A percentile compares a stretch with the other conserved stretches of the same genome.
Evolutionary conservation across 768 basidiomycete genomes (phyloP).

Genomic region (Chalciporus sphaerocephalus): DNA sequence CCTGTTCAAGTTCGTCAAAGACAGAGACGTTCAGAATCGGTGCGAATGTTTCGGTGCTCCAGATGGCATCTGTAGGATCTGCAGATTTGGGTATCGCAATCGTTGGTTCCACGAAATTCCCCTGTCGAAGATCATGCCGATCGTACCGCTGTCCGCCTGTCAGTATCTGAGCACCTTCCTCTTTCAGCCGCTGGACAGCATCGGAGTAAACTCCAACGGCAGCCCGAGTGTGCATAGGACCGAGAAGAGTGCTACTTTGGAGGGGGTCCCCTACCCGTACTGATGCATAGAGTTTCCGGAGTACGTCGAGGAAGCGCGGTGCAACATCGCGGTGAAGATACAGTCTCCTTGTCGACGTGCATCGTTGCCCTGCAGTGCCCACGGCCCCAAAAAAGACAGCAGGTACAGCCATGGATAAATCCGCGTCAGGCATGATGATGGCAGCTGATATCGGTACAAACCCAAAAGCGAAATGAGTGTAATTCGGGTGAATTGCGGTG

Average conservation of each 20-base stretch:
- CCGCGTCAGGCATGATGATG: slow-evolving; percentile 91
- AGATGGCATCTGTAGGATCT: slow-evolving; percentile 53
- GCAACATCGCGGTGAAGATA: slow-evolving; percentile 84
- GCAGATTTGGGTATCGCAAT: slow-evolving; percentile 65
- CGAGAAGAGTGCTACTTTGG: slow-evolving; percentile 64
- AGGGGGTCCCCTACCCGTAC: slow-evolving; percentile 86
- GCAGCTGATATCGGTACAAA: slow-evolving; percentile 52
- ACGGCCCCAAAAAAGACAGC: slow-evolving; percentile 93
- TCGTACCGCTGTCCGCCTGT: slow-evolving; percentile 62
- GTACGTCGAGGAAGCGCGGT: slow-evolving; percentile 65
- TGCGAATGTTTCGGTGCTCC: slow-evolving; percentile 82
- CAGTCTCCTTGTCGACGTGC: slow-evolving; percentile 89
- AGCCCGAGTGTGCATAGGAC: slow-evolving; percentile 74
- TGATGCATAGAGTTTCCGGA: slow-evolving; percentile 68
- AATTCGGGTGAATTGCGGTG: slow-evolving; percentile 18
- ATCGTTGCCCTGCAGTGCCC: slow-evolving; percentile 71
- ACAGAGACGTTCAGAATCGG: slow-evolving; percentile 84
- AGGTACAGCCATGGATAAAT: slow-evolving; percentile 83
- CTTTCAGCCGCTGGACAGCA: slow-evolving; percentile 58
- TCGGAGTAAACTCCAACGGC: slow-evolving; percentile 63
- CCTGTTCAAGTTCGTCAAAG: slow-evolving; percentile 83
- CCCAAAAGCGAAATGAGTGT: slow-evolving; percentile 14
- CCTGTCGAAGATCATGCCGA: slow-evolving; percentile 49
- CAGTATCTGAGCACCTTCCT: slow-evolving; percentile 71
- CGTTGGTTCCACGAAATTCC: slow-evolving; percentile 89